phyloP scores from a whole-genome alignment of 2,329 filamentous ascomycete species.

The Botrytis pseudocinerea region DNA sequence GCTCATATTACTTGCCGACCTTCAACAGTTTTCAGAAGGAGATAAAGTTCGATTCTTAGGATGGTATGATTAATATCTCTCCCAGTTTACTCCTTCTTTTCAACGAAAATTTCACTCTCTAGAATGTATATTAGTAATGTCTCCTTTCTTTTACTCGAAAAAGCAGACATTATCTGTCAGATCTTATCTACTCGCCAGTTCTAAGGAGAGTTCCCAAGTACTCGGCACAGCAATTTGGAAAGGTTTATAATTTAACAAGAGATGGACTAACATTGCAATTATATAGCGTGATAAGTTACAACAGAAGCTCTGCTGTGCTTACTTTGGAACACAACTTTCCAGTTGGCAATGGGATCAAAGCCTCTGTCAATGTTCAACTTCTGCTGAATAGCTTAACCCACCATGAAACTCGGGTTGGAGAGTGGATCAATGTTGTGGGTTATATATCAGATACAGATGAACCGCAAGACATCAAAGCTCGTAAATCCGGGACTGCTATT shows the following conservation, averaged over 20 bases:
- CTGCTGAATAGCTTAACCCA: conserved; percentile 65
- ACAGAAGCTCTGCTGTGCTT: conserved; percentile 57
- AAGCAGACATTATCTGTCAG: too few species aligned
- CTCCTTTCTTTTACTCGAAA: not conserved
- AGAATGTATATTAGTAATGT: not conserved
- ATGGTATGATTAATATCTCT: conserved; percentile 62
- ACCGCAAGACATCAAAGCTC: conserved; percentile 15
- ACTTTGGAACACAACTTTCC: conserved; percentile 69
- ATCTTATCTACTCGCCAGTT: not conserved
- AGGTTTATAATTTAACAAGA: not conserved
- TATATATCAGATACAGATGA: conserved; percentile 55
- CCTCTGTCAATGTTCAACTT: conserved; percentile 69
- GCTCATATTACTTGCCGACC: conserved; percentile 37
- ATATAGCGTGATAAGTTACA: conserved; percentile 59
- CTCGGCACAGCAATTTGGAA: not conserved
- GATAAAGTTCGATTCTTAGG: conserved; percentile 91
- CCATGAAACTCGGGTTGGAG: conserved; percentile 68
- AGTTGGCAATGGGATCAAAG: conserved; percentile 47
- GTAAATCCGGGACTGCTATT: conserved; percentile 38
- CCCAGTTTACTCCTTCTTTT: not conserved
- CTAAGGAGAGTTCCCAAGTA: not conserved
- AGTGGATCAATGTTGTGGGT: conserved; percentile 87
- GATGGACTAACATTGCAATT: conserved; percentile 17
- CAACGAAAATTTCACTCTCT: not conserved
- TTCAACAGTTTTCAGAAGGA: conserved; percentile 30